These are phyloP conservation scores for Neoboletus subvelutipes DNA, from an alignment of 768 basidiomycete species.

Conservation along the genomic window DNA sequence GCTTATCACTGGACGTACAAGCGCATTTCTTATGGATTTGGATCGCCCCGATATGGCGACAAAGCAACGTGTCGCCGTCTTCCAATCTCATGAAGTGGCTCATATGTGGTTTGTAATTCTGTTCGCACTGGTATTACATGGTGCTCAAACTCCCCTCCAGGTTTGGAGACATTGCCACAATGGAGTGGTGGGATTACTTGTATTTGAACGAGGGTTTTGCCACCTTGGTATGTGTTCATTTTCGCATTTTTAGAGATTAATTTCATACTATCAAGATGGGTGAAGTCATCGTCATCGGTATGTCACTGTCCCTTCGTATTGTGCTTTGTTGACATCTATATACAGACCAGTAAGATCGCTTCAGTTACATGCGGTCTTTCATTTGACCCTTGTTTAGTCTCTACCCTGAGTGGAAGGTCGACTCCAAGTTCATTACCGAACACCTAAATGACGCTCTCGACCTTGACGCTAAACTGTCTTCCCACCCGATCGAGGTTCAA, in stretches of 20 bases:
- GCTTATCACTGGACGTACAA: conserved; percentile 86
- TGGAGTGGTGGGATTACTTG: conserved; percentile 90
- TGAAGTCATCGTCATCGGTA: conserved; percentile 79
- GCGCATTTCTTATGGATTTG: conserved; percentile 77
- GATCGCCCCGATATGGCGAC: conserved; percentile 66
- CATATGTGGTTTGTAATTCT: conserved; percentile 64
- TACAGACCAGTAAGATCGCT: conserved; percentile 51
- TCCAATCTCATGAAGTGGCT: conserved; percentile 85
- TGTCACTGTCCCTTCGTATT: conserved; percentile 19
- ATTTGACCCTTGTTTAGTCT: conserved; percentile 41
- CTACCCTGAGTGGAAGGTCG: conserved; percentile 84
- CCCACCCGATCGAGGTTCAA: conserved; percentile 91
- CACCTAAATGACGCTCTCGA: conserved; percentile 75
- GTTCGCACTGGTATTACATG: not conserved
- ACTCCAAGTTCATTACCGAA: conserved; percentile 76
- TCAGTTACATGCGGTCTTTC: not conserved
- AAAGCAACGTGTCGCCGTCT: conserved; percentile 75
- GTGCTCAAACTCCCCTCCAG: conserved; percentile 31
- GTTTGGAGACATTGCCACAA: conserved; percentile 93
- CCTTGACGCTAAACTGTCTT: conserved; percentile 83
- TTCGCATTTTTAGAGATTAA: not conserved
- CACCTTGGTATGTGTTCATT: conserved; percentile 55
- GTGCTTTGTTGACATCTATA: conserved; percentile 8
- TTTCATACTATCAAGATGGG: conserved; percentile 58
- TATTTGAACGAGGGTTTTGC: conserved; percentile 90